Conservation (phyloP, 371 early-diverging fungal genomes). For the Syncephalastrum racemosum region DNA sequence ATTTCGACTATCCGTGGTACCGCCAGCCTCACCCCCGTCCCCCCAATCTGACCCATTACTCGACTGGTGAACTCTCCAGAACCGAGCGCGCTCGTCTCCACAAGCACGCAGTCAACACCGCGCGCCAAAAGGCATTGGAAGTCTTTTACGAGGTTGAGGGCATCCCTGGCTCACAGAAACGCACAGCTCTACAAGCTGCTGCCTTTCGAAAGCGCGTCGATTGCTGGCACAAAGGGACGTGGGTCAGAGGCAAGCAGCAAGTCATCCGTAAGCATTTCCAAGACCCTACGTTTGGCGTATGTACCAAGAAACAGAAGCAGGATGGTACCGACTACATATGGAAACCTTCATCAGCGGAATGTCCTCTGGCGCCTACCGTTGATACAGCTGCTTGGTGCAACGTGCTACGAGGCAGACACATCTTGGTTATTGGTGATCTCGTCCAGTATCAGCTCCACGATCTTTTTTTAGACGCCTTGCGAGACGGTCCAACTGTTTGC, state of each 20-base stretch:
- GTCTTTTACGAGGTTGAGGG: conserved; percentile 2
- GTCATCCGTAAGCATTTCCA: conserved; percentile 31
- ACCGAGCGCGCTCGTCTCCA: neutral
- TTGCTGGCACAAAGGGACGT: conserved; percentile 22
- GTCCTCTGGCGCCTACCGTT: conserved; percentile 18
- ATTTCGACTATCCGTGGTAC: neutral
- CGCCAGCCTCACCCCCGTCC: neutral
- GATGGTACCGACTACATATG: conserved; percentile 12
- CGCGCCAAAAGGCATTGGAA: neutral
- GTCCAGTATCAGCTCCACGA: conserved; percentile 61
- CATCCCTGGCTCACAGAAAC: conserved; percentile 11
- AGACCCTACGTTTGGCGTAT: conserved; percentile 39
- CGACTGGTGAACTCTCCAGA: neutral
- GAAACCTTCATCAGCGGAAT: conserved; percentile 3
- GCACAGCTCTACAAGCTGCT: conserved; percentile 1
- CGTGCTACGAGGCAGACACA: conserved; percentile 32
- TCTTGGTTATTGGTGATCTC: conserved; percentile 57
- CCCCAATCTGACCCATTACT: neutral
- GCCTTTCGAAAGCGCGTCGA: conserved; percentile 10
- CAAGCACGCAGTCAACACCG: neutral
- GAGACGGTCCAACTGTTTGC: conserved; percentile 51
- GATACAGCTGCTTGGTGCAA: conserved; percentile 32
- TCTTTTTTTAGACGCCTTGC: conserved; percentile 45
- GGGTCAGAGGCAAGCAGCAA: conserved; percentile 5
- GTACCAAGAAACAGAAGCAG: conserved; percentile 18